Evolutionary conservation across 1,139 yeast genomes (phyloP).

Genomic region (Fermentozyma sake): DNA sequence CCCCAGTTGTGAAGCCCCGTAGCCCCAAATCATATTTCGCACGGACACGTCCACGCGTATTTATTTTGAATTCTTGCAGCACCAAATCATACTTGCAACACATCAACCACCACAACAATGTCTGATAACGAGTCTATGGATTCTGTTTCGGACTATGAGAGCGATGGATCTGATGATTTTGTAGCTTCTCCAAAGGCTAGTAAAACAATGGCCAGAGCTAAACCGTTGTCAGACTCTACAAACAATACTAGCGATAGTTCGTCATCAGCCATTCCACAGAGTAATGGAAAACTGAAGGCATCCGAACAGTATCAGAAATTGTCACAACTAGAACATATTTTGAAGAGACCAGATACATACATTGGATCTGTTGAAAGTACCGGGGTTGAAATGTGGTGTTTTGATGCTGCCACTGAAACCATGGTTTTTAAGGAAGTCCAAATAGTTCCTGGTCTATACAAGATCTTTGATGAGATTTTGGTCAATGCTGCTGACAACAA

Average conservation of each 20-base stretch:
- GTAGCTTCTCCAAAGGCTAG: constrained; percentile 1
- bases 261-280: no score
- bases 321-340: constrained; percentile 91
- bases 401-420: constrained; percentile 60
- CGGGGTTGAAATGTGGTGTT: constrained; percentile 82
- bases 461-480: constrained; percentile 93
- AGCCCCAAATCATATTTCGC: no score
- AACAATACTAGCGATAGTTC: no score
- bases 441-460: constrained; percentile 93
- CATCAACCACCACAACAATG: constrained; percentile 2
- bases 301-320: constrained; percentile 90
- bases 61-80: background rate
- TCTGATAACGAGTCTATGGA: constrained; percentile 5
- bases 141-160: constrained; percentile 10
- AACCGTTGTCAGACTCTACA: constrained; percentile 22
- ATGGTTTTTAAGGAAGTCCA: constrained; percentile 71
- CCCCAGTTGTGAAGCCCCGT: no score
- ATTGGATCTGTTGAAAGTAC: constrained; percentile 90
- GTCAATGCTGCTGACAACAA: constrained; percentile 99
- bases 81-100: background rate
- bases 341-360: constrained; percentile 96
- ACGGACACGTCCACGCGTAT: background rate
- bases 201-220: constrained; percentile 6
- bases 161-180: constrained; percentile 7
- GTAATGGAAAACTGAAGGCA: constrained; percentile 18